Evolutionary conservation across 169 alveolate genomes (phyloP).

Genomic region (Plasmodium yoelii): DNA sequence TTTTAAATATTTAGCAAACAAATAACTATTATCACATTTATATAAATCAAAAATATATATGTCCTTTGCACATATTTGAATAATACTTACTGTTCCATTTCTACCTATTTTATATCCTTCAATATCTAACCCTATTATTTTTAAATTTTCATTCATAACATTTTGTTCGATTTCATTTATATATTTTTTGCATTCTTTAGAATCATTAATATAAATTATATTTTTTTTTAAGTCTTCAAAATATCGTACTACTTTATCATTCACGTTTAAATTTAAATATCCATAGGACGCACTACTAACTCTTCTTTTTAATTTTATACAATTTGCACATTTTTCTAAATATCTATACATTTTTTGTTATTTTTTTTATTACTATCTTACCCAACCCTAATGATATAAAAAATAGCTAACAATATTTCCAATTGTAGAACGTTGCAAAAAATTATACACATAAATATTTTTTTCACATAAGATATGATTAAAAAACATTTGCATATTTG

Average conservation of each 20-base stretch:
- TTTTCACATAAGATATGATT: too few relatives aligned
- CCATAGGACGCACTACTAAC: constrained; percentile 38
- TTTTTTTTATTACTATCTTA: too few relatives aligned
- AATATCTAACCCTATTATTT: constrained; percentile 33
- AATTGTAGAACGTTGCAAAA: too few relatives aligned
- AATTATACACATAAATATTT: too few relatives aligned
- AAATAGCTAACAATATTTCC: too few relatives aligned
- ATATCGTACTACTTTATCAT: constrained; percentile 17
- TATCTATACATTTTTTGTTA: too few relatives aligned
- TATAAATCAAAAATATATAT: constrained; percentile 48
- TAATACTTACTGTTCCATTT: constrained; percentile 46
- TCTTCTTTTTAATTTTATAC: neutral
- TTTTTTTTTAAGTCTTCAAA: constrained; percentile 35
- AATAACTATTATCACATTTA: constrained; percentile 45
- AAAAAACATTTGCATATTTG: too few relatives aligned
- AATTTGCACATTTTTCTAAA: too few relatives aligned
- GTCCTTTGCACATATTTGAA: constrained; percentile 47
- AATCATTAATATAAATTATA: constrained; percentile 32
- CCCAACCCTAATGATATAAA: too few relatives aligned
- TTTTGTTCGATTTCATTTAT: constrained; percentile 20
- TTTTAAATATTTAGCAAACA: constrained; percentile 26
- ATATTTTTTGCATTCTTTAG: constrained; percentile 29
- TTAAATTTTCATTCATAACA: neutral
- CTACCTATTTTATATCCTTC: constrained; percentile 64
- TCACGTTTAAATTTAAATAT: constrained; percentile 20